Conservation (phyloP, 2,329 filamentous ascomycete genomes). For the Colletotrichum sp. region DNA sequence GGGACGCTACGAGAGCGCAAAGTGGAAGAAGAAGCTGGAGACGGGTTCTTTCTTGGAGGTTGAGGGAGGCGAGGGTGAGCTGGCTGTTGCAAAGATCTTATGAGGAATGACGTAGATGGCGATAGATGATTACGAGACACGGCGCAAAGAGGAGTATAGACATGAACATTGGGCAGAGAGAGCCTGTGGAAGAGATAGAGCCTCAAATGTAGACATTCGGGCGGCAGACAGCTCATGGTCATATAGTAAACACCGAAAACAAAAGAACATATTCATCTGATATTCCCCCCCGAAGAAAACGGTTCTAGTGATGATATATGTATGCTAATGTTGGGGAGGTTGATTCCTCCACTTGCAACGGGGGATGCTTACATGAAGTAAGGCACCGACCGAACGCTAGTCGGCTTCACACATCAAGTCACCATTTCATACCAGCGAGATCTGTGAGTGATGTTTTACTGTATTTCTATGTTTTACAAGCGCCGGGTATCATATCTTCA, state of each 20-base stretch:
- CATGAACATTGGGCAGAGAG: neutral
- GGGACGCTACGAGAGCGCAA: conserved; percentile 73
- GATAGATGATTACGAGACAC: neutral
- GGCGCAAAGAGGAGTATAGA: neutral
- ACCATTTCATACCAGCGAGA: neutral
- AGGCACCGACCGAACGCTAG: neutral
- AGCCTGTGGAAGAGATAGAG: neutral
- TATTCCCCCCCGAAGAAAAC: too few relatives aligned
- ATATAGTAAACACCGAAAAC: neutral
- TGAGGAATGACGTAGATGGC: conserved; percentile 26
- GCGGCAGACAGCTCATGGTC: neutral
- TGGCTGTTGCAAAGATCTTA: conserved; percentile 57
- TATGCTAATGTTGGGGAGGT: neutral
- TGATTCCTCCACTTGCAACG: neutral
- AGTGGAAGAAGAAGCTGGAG: conserved; percentile 78
- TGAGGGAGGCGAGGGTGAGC: conserved; percentile 47
- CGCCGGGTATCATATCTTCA: conserved; percentile 18
- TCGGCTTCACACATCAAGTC: neutral
- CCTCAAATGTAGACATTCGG: neutral
- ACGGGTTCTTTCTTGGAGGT: conserved; percentile 57
- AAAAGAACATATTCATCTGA: neutral
- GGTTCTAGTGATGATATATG: too few relatives aligned
- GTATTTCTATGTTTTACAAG: neutral
- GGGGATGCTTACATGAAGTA: neutral
- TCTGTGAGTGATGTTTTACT: neutral